These are phyloP conservation scores for Jamesozyma rosinii DNA, from an alignment of 805 yeast genomes.

Conservation along the genomic window DNA sequence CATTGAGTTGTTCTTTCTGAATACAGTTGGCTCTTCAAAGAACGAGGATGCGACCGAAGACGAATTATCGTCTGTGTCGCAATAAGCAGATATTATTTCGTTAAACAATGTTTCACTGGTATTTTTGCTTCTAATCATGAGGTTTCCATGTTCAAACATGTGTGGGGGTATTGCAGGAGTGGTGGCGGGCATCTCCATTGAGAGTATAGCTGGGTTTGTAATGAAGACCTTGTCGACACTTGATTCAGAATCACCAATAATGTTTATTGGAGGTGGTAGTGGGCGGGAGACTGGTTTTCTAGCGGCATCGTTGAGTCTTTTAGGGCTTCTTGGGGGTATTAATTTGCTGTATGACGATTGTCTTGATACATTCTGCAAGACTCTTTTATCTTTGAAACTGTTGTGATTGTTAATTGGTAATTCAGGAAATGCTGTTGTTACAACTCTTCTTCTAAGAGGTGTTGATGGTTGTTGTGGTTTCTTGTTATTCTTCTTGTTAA, in stretches of 20 bases:
- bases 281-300: neutral
- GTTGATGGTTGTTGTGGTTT: neutral
- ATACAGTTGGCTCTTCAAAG: neutral
- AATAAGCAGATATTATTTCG: conserved; percentile 23
- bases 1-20: neutral
- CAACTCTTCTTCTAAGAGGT: neutral
- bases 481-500: conserved; percentile 8
- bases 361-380: neutral
- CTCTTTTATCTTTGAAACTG: neutral
- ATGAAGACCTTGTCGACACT: neutral
- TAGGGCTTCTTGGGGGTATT: neutral
- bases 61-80: neutral
- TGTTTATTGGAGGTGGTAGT: neutral
- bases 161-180: neutral
- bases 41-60: neutral
- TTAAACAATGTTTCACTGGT: conserved; percentile 21
- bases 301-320: neutral
- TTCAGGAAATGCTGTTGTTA: neutral
- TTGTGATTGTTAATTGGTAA: neutral
- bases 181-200: neutral
- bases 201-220: neutral
- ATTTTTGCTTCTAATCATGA: conserved; percentile 5
- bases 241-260: neutral
- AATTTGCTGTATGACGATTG: neutral
- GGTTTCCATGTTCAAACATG: neutral